phyloP scores from a whole-genome alignment of 2,329 filamentous ascomycete species.

The Hypoxylon sp. region DNA sequence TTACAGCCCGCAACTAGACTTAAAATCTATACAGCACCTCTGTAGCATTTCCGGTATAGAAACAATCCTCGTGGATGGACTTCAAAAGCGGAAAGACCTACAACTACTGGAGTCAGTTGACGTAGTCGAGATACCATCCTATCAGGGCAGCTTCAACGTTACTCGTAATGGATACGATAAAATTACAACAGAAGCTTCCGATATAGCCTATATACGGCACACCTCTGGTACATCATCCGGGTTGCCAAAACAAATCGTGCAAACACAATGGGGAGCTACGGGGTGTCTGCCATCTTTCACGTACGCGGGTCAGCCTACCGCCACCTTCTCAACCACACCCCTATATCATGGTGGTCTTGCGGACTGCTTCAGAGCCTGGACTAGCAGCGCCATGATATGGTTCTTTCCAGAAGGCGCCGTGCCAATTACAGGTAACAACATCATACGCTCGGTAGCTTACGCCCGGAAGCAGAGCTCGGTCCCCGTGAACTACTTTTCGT shows the following conservation, averaged over 20 bases:
- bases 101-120: slow-evolving; percentile 29
- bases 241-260: slow-evolving; percentile 71
- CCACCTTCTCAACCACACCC: slow-evolving; percentile 74
- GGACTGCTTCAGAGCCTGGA: slow-evolving; percentile 72
- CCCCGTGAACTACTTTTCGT: slow-evolving; percentile 68
- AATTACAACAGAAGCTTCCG: slow-evolving; percentile 25
- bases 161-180: neutral
- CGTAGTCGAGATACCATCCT: slow-evolving; percentile 33
- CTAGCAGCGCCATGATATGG: slow-evolving; percentile 69
- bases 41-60: slow-evolving; percentile 59
- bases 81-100: slow-evolving; percentile 15
- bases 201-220: slow-evolving; percentile 70
- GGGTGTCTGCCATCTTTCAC: slow-evolving; percentile 64
- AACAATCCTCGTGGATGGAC: slow-evolving; percentile 60
- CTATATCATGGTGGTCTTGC: slow-evolving; percentile 74
- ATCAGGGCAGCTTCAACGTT: slow-evolving; percentile 3
- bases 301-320: slow-evolving; percentile 49
- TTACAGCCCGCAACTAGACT: slow-evolving; percentile 59
- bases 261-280: slow-evolving; percentile 66
- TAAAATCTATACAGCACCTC: slow-evolving; percentile 63
- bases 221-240: slow-evolving; percentile 75
- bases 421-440: slow-evolving; percentile 67
- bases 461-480: slow-evolving; percentile 47
- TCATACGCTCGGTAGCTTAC: slow-evolving; percentile 60
- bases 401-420: slow-evolving; percentile 68